These are phyloP conservation scores for Kazachstania africana DNA, from an alignment of 805 yeast genomes.

Conservation along the genomic window DNA sequence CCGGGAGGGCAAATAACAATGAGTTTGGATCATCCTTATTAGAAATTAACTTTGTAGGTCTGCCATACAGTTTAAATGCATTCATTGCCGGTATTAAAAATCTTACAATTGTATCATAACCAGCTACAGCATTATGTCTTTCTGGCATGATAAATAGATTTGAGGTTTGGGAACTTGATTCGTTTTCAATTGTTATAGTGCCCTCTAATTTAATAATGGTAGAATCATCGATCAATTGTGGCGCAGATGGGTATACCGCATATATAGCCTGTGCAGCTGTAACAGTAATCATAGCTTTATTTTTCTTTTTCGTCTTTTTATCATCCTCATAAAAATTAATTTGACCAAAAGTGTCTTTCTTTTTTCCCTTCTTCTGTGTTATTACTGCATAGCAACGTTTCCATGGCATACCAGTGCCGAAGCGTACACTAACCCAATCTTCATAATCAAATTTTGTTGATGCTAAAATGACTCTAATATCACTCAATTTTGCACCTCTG, in stretches of 20 bases:
- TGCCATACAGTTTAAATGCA: slow-evolving; percentile 59
- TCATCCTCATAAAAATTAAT: slow-evolving; percentile 76
- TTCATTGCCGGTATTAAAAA: slow-evolving; percentile 59
- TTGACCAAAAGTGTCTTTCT: slow-evolving; percentile 41
- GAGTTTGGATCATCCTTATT: slow-evolving; percentile 44
- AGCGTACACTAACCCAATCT: slow-evolving; percentile 90
- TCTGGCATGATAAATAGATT: slow-evolving; percentile 53
- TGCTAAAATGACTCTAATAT: slow-evolving; percentile 72
- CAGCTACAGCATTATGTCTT: slow-evolving; percentile 59
- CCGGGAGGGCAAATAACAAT: slow-evolving; percentile 61
- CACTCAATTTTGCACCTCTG: slow-evolving; percentile 79
- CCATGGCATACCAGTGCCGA: slow-evolving; percentile 98
- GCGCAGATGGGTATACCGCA: slow-evolving; percentile 88
- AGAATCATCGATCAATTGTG: slow-evolving; percentile 68
- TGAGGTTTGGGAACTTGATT: slow-evolving; percentile 36
- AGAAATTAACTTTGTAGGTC: slow-evolving; percentile 53
- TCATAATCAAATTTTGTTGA: slow-evolving; percentile 80
- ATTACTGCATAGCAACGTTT: slow-evolving; percentile 85
- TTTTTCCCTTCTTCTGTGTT: slow-evolving; percentile 48
- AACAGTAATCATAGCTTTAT: slow-evolving; percentile 68
- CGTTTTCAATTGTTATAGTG: slow-evolving; percentile 46
- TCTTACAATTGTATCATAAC: slow-evolving; percentile 63
- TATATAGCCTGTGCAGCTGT: slow-evolving; percentile 58
- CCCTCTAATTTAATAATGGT: slow-evolving; percentile 89
- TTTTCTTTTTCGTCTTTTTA: slow-evolving; percentile 59